These are phyloP conservation scores for Gentiana dahurica DNA, from an alignment of 257 asterid species.

Conservation along the genomic window DNA sequence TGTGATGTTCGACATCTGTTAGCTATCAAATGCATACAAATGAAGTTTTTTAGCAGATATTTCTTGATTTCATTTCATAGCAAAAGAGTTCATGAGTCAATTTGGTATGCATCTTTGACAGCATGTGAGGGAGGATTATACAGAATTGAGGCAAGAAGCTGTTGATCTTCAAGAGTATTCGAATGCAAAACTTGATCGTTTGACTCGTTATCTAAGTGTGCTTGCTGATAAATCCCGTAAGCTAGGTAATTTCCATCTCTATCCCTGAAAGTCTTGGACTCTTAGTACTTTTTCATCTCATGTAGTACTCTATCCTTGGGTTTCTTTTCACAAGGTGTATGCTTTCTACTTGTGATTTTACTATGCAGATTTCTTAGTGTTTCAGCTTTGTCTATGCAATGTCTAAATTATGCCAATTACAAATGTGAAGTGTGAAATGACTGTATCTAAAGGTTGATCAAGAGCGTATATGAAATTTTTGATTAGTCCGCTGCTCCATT, in stretches of 20 bases:
- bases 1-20: no score
- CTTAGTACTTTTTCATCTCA: background rate
- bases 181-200: constrained; percentile 86
- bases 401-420: background rate
- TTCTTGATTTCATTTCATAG: background rate
- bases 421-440: no score
- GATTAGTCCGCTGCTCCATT: no score
- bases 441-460: no score
- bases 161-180: constrained; percentile 93
- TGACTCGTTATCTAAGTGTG: constrained; percentile 85
- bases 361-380: background rate
- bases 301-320: background rate
- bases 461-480: no score
- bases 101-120: constrained; percentile 27
- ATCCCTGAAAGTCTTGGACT: background rate
- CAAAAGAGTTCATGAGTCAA: background rate
- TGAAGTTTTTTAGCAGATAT: background rate
- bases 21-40: no score
- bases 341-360: background rate
- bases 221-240: constrained; percentile 91
- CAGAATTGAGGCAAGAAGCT: constrained; percentile 89
- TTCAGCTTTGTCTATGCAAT: no score
- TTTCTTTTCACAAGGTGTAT: background rate
- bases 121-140: constrained; percentile 76
- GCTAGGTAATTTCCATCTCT: constrained; percentile 47